Evolutionary conservation across 768 basidiomycete species (phyloP), one percentile per base, ranked within the genome.

Genomic region (Cystofilobasidium capitatum): DNA sequence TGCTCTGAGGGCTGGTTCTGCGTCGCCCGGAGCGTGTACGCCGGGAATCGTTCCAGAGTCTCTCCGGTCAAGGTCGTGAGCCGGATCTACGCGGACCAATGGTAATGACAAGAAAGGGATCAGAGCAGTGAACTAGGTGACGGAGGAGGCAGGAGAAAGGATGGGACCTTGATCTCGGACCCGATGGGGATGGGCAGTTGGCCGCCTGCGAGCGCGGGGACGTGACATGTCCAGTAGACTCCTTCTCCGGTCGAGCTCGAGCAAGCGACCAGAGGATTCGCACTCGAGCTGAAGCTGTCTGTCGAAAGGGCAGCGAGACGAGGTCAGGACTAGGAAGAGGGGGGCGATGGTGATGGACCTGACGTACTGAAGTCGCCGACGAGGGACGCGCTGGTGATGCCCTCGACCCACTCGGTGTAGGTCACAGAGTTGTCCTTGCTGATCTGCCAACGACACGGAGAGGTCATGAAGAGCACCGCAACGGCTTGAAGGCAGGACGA

Each of bases 331-430:
- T 4, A 60, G 37, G 33, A 24, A n/a, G 44, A 22, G 26, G 33
- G n/a, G n/a, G n/a, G n/a, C n/a, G n/a, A n/a, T n/a, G n/a, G n/a
- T n/a, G n/a, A 39, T 1, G 45, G 33, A 14, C 26, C 16, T 31
- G 44, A 54, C 62, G 31, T 3, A 61, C 63, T 69, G 62, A 69
- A 69, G 40, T 65, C 63, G n/a, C 68, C 68, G 31, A 69, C 17
- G 13, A 69, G 47, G 1, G 58, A 35, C 14, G 63, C 68, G 24
- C 36, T 47, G 13, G 51, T 55, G 31, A 64, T 35, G 33, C 51
- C 63, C 31, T 69, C 68, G 5, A 59, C 55, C 57, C 62, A 64
- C 37, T 68, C 66, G 12, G 66, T 68, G 31, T 68, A 68, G 7
- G 59, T 61, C n/a, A 68, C 44, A 16, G 66, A 68, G 45, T 64